Conservation (phyloP, 148 eudicot species). For the Dysphania ambrosioides region DNA sequence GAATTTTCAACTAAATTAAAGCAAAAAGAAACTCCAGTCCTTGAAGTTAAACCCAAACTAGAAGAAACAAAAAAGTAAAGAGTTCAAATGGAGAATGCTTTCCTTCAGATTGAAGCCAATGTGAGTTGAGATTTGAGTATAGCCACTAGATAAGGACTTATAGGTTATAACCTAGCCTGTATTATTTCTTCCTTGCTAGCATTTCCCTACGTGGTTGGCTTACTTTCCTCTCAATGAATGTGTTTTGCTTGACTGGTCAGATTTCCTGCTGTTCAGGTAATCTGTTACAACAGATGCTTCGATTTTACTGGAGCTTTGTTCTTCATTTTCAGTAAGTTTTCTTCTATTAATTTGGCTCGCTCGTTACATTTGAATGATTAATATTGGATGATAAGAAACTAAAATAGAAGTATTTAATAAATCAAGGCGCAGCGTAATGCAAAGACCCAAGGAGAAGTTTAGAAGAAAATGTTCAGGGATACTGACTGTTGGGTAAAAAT, state of each 20-base stretch:
- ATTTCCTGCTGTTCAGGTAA: neutral
- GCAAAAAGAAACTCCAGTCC: neutral
- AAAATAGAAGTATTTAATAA: neutral
- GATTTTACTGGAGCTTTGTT: neutral
- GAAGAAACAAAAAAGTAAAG: neutral
- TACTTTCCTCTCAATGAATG: neutral
- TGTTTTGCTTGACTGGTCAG: constrained; percentile 3
- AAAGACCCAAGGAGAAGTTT: neutral
- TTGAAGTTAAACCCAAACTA: neutral
- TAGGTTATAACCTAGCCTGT: neutral
- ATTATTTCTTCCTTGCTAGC: neutral
- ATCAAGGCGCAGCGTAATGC: neutral
- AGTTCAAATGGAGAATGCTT: neutral
- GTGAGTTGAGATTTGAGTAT: neutral
- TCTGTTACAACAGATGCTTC: neutral
- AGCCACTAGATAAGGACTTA: neutral
- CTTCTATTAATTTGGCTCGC: neutral
- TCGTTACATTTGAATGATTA: neutral
- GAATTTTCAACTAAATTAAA: neutral
- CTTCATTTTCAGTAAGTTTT: neutral
- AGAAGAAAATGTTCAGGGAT: neutral
- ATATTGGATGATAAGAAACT: neutral
- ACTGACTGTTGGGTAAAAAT: neutral
- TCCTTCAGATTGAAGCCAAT: neutral
- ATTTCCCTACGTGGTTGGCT: neutral